phyloP scores from a whole-genome alignment of 176 grass and related monocot species.

The Saccharum officinarum region DNA sequence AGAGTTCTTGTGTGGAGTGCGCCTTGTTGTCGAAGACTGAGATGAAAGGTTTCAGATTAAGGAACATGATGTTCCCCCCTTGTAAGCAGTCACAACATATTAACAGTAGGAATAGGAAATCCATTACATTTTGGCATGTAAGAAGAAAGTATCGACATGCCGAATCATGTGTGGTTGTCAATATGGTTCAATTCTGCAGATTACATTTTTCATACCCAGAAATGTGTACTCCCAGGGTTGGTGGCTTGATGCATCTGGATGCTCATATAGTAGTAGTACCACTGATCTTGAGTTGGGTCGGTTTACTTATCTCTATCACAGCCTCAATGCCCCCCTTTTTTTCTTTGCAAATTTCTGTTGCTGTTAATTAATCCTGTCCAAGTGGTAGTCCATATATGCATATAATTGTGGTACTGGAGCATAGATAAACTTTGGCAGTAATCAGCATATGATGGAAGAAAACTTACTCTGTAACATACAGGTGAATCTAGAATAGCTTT shows the following conservation, averaged over 20 bases:
- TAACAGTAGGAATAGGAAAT: too few species aligned
- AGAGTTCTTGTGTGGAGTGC: too few species aligned
- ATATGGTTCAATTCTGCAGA: not conserved
- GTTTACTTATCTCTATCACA: too few species aligned
- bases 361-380: not conserved
- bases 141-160: not conserved
- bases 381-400: not conserved
- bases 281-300: too few species aligned
- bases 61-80: not conserved
- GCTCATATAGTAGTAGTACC: not conserved
- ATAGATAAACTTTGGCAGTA: too few species aligned
- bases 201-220: not conserved
- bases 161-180: not conserved
- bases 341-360: not conserved
- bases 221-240: not conserved
- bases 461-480: not conserved
- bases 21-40: too few species aligned
- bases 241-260: not conserved
- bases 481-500: not conserved
- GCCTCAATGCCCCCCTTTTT: too few species aligned
- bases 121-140: too few species aligned
- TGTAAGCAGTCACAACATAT: too few species aligned
- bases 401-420: not conserved
- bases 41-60: not conserved
- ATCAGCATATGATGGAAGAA: not conserved